Conservation (phyloP, 164 flowering plant genomes). For the Annona cherimola region DNA sequence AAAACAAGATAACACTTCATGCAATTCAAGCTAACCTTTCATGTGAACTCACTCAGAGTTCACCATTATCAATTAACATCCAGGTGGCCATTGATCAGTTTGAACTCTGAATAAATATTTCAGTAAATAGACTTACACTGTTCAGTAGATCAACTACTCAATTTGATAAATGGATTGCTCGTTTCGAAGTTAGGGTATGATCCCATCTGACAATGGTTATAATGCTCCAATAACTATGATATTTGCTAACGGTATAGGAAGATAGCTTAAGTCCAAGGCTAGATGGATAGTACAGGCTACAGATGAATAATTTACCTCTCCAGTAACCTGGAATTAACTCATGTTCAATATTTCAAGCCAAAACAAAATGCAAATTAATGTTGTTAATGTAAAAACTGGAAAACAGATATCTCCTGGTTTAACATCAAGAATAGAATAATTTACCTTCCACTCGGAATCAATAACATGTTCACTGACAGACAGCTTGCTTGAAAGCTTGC, state of each 20-base stretch:
- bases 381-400: neutral
- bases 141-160: neutral
- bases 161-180: neutral
- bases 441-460: constrained; percentile 62
- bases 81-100: no score
- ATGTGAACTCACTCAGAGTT: no score
- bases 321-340: neutral
- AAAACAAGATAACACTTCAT: neutral
- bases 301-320: neutral
- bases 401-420: neutral
- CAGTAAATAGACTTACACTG: no score
- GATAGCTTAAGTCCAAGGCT: neutral
- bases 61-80: no score
- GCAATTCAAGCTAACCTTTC: no score
- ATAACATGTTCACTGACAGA: constrained; percentile 28
- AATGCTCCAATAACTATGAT: neutral
- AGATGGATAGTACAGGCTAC: neutral
- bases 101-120: no score
- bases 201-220: neutral
- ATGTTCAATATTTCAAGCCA: neutral
- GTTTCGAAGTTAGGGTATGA: neutral
- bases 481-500: constrained; percentile 66
- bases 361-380: neutral
- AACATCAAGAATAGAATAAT: neutral
- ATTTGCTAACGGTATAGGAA: neutral